Evolutionary conservation across 768 basidiomycete genomes (phyloP), one percentile per base, ranked within the genome.

Genomic region (Heimioporus sp.): DNA sequence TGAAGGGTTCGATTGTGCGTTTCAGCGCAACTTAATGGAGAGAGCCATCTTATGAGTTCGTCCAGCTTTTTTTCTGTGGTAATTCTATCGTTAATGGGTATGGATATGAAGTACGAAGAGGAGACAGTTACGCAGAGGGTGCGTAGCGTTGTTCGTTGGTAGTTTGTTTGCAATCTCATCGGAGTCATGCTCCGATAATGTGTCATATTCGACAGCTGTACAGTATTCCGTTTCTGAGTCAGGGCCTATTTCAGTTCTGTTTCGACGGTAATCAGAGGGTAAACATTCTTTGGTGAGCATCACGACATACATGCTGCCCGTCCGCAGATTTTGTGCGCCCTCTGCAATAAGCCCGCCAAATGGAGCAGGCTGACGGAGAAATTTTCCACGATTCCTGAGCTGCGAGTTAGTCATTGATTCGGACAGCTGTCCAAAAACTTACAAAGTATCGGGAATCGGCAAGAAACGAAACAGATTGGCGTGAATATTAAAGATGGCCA

Each of bases 41-140:
- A 16, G 12, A 52, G 40, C 51, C 51, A 47, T 37, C 44, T 43
- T 11, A 16, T 35, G 32, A 46, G 30, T 32, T 46, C 50, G 15
- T 45, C 44, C 38, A 46, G 9, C 7, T 40, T 51, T 46, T 51
- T 19, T 10, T 30, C 50, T 51, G n/a, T 4, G 15, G 5, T 19
- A 10, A 16, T 28, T 2, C 10, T 36, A 17, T 10, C 10, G 49
- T 50, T 7, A 17, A 10, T 4, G n/a, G 10, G 10, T 16, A 13
- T 28, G 20, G 17, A 17, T 15, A 19, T 10, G 6, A 17, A 11
- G 5, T 21, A 28, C 41, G 8, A 17, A 17, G 11, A 40, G 4
- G 39, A 10, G 10, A 30, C 16, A 24, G 35, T 8, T 31, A 46
- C 46, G n/a, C 3, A 44, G 10, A 2, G 32, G 21, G 11, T 19